Evolutionary conservation across 495 filamentous ascomycete genomes (phyloP), one percentile per base, ranked within the genome.

Genomic region (Physcia stellaris): DNA sequence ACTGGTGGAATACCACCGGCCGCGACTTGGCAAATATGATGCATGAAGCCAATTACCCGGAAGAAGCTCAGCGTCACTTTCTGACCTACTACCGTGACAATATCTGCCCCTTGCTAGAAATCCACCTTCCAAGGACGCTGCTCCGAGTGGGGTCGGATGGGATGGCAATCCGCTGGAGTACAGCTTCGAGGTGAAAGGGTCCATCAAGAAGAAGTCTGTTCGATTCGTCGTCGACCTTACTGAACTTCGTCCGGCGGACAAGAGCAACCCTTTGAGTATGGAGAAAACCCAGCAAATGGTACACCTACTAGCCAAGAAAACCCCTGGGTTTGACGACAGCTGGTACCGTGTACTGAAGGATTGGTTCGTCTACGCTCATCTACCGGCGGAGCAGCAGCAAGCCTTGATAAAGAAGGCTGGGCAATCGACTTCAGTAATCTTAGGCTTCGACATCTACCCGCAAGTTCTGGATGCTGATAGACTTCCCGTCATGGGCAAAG

Each of bases 1-100:
- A 34, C 32, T 34, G 32, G 32, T 34, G 32, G 32, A 34, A 34
- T 16, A 34, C 32, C 10, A 34, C 9, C 16, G 32, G 32, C 32
- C 32, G 32, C 7, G 32, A 34, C 16, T 7, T 34, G 7, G 7
- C 16, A 7, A 34, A 34, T 16, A 9, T 34, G 32, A 7, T 34
- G 10, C 7, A 34, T 17, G 32, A 34, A 17, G 32, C 32, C 32
- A 18, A 18, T 18, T 34, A 34, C 32, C 16, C 32, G 17, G 32
- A 34, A 18, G 32, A 34, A 18, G 16, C 17, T 7, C 32, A 34
- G 32, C 32, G 16, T 10, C 32, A 34, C 9, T 34, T 34, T 18
- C 32, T 34, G 9, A 16, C 9, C 9, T 34, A 34, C 16, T 34
- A 9, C 16, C 9, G 32, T 7, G 32, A 34, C 32, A 34, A 7